Evolutionary conservation across 176 grass and related monocot genomes (phyloP).

Genomic region (Carex cristatella): DNA sequence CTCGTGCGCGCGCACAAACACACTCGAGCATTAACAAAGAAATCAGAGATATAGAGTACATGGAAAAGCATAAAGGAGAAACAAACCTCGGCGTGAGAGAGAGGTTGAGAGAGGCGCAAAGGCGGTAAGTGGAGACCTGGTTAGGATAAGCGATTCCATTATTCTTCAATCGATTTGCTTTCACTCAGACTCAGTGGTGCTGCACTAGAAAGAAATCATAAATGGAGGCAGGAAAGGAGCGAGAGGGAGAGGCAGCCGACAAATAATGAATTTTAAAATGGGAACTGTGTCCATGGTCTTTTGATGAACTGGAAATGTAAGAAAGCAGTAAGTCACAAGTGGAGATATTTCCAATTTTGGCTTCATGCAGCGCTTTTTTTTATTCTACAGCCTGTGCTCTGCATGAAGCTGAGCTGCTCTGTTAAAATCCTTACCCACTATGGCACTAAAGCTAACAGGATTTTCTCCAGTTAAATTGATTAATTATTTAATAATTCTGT

Average conservation of each 20-base stretch:
- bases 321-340: too few relatives aligned
- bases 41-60: neutral
- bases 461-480: too few relatives aligned
- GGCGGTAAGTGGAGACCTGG: neutral
- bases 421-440: too few relatives aligned
- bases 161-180: neutral
- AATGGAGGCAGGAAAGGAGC: neutral
- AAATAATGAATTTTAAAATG: neutral
- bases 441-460: too few relatives aligned
- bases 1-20: neutral
- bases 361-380: too few relatives aligned
- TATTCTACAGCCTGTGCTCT: too few relatives aligned
- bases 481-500: too few relatives aligned
- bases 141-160: constrained; percentile 6
- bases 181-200: neutral
- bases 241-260: neutral
- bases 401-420: too few relatives aligned
- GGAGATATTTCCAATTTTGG: too few relatives aligned
- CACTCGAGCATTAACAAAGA: neutral
- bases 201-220: neutral
- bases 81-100: constrained; percentile 4
- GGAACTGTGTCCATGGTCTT: neutral
- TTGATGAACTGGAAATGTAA: neutral
- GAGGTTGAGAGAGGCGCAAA: neutral
- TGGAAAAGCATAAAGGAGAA: neutral